These are phyloP conservation scores for Plasmodium falciparum DNA, from an alignment of 169 alveolate species.

Conservation along the genomic window DNA sequence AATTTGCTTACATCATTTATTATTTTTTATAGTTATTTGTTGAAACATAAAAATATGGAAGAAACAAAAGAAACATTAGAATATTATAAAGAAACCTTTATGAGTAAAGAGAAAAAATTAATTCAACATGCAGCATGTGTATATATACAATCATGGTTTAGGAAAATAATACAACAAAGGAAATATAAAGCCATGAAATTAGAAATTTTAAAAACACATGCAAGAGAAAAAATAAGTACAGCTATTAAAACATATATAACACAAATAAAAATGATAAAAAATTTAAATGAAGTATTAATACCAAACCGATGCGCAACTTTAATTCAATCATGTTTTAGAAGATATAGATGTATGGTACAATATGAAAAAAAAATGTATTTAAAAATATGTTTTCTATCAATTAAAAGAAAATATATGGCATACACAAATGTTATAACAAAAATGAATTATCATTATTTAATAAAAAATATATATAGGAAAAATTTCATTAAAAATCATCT, in stretches of 20 bases:
- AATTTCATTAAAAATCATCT: conserved; percentile 41
- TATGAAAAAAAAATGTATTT: conserved; percentile 57
- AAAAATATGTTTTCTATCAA: conserved; percentile 73
- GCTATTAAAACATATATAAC: conserved; percentile 47
- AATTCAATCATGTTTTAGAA: conserved; percentile 70
- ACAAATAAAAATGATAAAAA: conserved; percentile 44
- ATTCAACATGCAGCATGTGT: conserved; percentile 74
- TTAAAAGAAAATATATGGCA: conserved; percentile 57
- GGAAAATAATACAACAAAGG: conserved; percentile 72
- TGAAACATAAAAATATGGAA: conserved; percentile 37
- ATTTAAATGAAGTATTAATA: conserved; percentile 42
- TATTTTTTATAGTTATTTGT: conserved; percentile 51
- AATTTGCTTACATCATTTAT: conserved; percentile 59
- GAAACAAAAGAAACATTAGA: conserved; percentile 68
- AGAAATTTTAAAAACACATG: conserved; percentile 39
- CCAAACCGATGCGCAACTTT: conserved; percentile 63
- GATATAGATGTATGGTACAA: conserved; percentile 33
- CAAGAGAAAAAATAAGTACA: conserved; percentile 36
- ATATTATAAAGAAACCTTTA: conserved; percentile 43
- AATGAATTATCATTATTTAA: conserved; percentile 69
- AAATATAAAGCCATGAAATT: conserved; percentile 50
- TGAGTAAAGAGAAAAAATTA: conserved; percentile 56
- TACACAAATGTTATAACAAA: conserved; percentile 39
- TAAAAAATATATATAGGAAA: conserved; percentile 64
- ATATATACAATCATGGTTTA: conserved; percentile 72